Percentiles rank a stretch among this genome's conserved stretches.
Evolutionary conservation across 169 alveolate genomes (phyloP).

Genomic region (Sarcocystis neurona): DNA sequence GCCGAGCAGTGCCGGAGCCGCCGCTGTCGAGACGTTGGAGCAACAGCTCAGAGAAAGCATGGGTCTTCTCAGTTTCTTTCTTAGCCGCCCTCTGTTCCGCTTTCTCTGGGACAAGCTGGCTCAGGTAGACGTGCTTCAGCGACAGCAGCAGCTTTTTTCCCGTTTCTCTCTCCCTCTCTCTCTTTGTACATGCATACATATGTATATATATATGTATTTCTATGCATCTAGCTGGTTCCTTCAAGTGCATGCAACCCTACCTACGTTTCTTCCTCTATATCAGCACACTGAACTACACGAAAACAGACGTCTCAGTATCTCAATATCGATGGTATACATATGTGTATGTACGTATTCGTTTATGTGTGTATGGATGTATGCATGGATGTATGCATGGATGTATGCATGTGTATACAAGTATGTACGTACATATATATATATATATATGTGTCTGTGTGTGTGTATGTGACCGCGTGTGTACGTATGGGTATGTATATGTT

Average conservation of each 20-base stretch:
- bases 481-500: background rate
- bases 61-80: background rate
- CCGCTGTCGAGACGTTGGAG: background rate
- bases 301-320: background rate
- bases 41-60: background rate
- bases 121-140: background rate
- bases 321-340: background rate
- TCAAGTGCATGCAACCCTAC: background rate
- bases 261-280: background rate
- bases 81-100: background rate
- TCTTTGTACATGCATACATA: background rate
- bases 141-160: background rate
- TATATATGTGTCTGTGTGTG: background rate
- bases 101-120: slow-evolving; percentile 17
- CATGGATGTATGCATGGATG: background rate
- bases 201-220: too few species aligned
- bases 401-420: background rate
- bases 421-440: background rate
- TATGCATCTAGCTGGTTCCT: background rate
- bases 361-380: too few species aligned
- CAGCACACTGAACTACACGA: background rate
- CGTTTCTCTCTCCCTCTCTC: background rate
- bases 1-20: background rate
- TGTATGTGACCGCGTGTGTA: background rate
- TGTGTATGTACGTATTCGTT: background rate